Evolutionary conservation across 306 rosid species (phyloP), one percentile per base, ranked within the genome.

Genomic region (Cyclanthera cordifolia): DNA sequence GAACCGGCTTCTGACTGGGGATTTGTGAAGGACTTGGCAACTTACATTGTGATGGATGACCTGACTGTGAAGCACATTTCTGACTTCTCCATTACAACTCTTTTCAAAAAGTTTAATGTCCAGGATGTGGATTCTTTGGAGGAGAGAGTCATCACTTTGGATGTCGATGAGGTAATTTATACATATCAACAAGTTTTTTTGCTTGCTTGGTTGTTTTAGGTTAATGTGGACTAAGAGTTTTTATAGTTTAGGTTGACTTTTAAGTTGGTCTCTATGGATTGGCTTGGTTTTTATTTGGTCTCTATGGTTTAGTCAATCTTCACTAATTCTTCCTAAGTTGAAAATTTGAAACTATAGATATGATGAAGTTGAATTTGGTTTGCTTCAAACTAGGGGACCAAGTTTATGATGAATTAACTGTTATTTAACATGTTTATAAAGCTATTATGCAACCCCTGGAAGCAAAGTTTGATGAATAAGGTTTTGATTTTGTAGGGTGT

Each of bases 401-500:
- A 32, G 37, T 32, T 32, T 32, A 4, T 32, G 37, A 32, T 32
- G 5, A 32, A 32, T 32, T 32, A 32, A 7, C 14, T 41, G 47
- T 11, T 11, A 41, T 9, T 5, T 37, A 7, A 37, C 43, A 1
- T 1, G 13, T 41, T 10, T 41, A 8, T 0, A 41, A 1, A 41
- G 5, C 4, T 45, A 45, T 45, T 12, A 16, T 3, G 2, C 41
- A 34, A 34, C 41, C 8, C 8, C 6, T 5, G 41, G 47, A 43
- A 43, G 4, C 47, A 19, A 51, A 48, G 16, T 6, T 15, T 51
- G 9, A 50, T 50, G 24, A 50, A 7, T 9, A 3, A 51, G 10
- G 12, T 6, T 34, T 1, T n/a, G 25, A 14, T 58, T 20, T 53
- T 65, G 6, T 27, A 77, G 82, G 82, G 77, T 8, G 7, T 77